These are phyloP conservation scores for Pisolithus tinctorius DNA, from an alignment of 768 basidiomycete species.

Conservation along the genomic window DNA sequence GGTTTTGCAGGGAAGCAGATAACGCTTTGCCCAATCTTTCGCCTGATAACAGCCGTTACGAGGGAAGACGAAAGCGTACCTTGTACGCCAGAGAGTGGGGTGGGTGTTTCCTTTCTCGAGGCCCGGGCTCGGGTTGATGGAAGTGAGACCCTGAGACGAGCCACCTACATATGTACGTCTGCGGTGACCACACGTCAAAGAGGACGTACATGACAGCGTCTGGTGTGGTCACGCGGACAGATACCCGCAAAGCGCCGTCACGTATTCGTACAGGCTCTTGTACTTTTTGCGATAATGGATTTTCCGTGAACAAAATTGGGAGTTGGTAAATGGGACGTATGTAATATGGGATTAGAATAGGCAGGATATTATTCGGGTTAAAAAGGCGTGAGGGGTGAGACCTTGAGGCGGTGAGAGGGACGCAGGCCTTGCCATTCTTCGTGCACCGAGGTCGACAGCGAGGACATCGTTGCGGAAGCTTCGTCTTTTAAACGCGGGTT, in stretches of 20 bases:
- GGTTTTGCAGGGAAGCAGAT: too few relatives aligned
- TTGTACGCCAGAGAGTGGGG: background rate
- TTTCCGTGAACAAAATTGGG: constrained; percentile 6
- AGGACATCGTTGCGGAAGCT: background rate
- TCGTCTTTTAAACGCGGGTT: background rate
- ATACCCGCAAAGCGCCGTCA: constrained; percentile 1
- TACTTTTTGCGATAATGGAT: constrained; percentile 10
- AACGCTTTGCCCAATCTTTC: background rate
- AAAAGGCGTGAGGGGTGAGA: constrained; percentile 1
- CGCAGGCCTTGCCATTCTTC: background rate
- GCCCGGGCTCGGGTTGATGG: background rate
- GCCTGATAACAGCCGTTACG: background rate
- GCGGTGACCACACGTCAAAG: constrained; percentile 3
- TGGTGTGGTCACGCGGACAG: background rate
- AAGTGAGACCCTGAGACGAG: constrained; percentile 3
- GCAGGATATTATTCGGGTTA: constrained; percentile 3
- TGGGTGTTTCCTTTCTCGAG: background rate
- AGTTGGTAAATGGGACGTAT: constrained; percentile 8
- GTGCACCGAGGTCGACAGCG: background rate
- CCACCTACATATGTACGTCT: constrained; percentile 1
- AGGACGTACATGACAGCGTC: background rate
- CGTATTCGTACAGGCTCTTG: background rate
- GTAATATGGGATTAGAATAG: constrained; percentile 10
- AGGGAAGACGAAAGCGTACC: background rate
- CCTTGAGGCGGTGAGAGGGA: background rate